These are phyloP conservation scores for Podaxis sp. DNA, from an alignment of 768 basidiomycete species.

Conservation along the genomic window DNA sequence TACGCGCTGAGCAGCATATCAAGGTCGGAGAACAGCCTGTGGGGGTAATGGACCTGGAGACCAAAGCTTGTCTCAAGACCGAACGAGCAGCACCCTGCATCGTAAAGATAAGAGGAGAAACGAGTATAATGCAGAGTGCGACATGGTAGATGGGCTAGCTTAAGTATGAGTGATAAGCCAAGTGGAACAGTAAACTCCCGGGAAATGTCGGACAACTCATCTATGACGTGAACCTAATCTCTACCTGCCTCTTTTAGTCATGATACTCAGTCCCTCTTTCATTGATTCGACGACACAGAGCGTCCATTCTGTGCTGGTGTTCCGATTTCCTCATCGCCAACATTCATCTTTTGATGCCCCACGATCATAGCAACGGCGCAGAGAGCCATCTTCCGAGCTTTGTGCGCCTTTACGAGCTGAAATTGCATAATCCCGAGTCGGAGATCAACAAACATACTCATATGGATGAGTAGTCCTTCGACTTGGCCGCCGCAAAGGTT, in stretches of 20 bases:
- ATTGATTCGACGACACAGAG: not conserved
- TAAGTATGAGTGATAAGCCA: not conserved
- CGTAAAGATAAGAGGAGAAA: not conserved
- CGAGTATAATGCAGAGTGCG: not conserved
- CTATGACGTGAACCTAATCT: not conserved
- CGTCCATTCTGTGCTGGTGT: not conserved
- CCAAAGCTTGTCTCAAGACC: not conserved
- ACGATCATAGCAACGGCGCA: too few species aligned
- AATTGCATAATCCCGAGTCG: too few species aligned
- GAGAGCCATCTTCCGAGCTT: too few species aligned
- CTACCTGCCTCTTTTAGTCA: not conserved
- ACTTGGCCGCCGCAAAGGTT: too few species aligned
- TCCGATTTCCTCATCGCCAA: not conserved
- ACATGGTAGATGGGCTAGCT: not conserved
- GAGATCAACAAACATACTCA: not conserved
- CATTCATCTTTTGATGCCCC: not conserved
- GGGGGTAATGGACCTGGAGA: not conserved
- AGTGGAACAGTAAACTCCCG: not conserved
- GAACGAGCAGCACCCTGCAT: not conserved
- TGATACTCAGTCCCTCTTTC: not conserved
- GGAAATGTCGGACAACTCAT: slow-evolving; percentile 2
- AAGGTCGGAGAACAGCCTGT: not conserved
- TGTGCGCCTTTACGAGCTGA: too few species aligned
- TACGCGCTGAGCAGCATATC: slow-evolving; percentile 17
- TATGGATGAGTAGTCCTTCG: not conserved